Conservation (phyloP, 1,139 yeast species). For the Suhomyces taliae region DNA sequence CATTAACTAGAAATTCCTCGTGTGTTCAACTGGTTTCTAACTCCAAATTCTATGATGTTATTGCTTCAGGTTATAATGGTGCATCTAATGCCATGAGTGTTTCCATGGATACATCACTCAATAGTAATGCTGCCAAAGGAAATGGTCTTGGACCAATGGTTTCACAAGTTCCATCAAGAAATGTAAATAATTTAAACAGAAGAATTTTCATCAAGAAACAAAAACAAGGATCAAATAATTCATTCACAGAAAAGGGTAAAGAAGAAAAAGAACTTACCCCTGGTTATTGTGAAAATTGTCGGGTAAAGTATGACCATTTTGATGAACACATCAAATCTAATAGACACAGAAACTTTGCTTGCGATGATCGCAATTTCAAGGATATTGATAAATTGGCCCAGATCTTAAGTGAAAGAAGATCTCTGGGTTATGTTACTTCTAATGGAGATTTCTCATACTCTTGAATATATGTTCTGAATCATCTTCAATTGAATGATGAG, state of each 20-base stretch:
- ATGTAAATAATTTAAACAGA: conserved; percentile 59
- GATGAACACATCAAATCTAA: conserved; percentile 71
- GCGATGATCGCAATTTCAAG: conserved; percentile 65
- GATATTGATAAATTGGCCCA: conserved; percentile 72
- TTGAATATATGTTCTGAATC: conserved; percentile 1
- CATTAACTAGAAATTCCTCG: conserved; percentile 28
- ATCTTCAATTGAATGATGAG: background rate
- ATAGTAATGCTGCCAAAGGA: conserved; percentile 40
- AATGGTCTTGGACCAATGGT: conserved; percentile 72
- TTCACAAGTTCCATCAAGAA: conserved; percentile 69
- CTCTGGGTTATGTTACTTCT: conserved; percentile 44
- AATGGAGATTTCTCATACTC: conserved; percentile 42
- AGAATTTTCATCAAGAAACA: conserved; percentile 47
- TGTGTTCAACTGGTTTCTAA: conserved; percentile 28
- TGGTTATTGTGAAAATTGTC: conserved; percentile 94
- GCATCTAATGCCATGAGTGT: conserved; percentile 50
- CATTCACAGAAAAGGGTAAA: conserved; percentile 7
- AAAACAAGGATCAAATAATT: conserved; percentile 17
- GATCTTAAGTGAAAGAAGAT: conserved; percentile 44
- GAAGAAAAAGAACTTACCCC: conserved; percentile 41
- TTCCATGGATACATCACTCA: conserved; percentile 47
- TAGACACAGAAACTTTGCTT: conserved; percentile 81
- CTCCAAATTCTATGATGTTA: conserved; percentile 58
- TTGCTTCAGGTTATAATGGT: conserved; percentile 78
- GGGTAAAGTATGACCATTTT: conserved; percentile 79